These are phyloP conservation scores for Umbelopsis ramanniana DNA, from an alignment of 192 early-diverging fungal species.

Conservation along the genomic window DNA sequence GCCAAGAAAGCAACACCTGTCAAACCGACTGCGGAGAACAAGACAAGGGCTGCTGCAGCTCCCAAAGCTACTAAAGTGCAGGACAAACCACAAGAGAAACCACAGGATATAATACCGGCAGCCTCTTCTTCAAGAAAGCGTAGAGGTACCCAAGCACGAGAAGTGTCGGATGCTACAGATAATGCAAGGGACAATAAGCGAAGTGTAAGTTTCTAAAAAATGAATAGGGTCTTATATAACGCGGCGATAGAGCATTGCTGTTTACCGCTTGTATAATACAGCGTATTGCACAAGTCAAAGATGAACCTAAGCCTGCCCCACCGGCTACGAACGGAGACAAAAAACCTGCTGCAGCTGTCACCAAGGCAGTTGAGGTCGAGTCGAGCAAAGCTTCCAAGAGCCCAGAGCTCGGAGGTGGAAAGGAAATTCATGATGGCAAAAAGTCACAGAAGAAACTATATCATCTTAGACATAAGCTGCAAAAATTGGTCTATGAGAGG, in stretches of 20 bases:
- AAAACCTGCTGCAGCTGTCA: not conserved
- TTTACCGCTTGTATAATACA: not conserved
- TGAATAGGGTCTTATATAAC: not conserved
- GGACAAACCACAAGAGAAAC: not conserved
- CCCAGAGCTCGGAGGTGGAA: conserved; percentile 4
- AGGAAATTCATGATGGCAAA: conserved; percentile 3
- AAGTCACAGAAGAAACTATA: conserved; percentile 30
- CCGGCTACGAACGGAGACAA: not conserved
- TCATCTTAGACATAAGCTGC: conserved; percentile 35
- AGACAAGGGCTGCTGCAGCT: not conserved
- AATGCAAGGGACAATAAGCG: conserved; percentile 1
- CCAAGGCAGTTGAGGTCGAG: not conserved
- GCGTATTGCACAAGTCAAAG: not conserved
- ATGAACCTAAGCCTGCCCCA: not conserved
- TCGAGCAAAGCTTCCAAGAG: not conserved
- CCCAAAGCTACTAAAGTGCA: not conserved
- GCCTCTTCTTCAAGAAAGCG: not conserved
- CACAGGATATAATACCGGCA: not conserved
- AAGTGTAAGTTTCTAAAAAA: conserved; percentile 21
- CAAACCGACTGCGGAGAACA: not conserved
- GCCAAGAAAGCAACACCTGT: conserved; percentile 5
- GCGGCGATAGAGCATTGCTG: not conserved
- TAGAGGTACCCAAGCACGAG: conserved; percentile 1
- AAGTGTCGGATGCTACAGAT: not conserved
- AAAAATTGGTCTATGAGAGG: conserved; percentile 36